Evolutionary conservation across 2,329 filamentous ascomycete species (phyloP), one percentile per base, ranked within the genome.

Genomic region (Aspergillus tanneri): DNA sequence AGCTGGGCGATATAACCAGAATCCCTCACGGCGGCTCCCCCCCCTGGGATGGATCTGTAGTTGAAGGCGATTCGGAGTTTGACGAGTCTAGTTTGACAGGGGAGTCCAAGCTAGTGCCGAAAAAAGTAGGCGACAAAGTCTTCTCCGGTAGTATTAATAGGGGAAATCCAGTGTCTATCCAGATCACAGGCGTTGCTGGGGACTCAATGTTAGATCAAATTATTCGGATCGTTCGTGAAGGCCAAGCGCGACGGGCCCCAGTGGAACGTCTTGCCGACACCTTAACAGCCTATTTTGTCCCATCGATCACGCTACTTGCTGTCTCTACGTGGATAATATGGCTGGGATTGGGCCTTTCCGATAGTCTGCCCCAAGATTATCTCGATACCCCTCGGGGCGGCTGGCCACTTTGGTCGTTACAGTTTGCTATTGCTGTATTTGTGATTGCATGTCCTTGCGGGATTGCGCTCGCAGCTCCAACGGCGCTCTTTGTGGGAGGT

Each of bases 51-150:
- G 91, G 91, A 6, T 65, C 71, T 3, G 61, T 95, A 14, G 58
- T 77, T 8, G 62, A 62, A 2, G 69, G 71, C 2, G 84, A 81
- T 41, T 83, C 81, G 34, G 79, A 75, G 41, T 95, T 96, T 61
- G 90, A 96, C 62, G 92, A 97, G 67, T 91, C 90, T 8, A 95
- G 90, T 52, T 76, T 97, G 51, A 96, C 92, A 1, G 75, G 75
- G 47, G 75, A 78, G 61, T 76, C 75, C 0, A 69, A 62, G 43
- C 72, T 73, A 7, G 72, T 75, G 19, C 64, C 60, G 37, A 78
- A 77, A 57, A 49, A 50, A 3, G 50, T 50, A 1, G 72, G 67
- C 2, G 74, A 77, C 35, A 61, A 66, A 43, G 69, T 77, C 5
- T 76, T 68, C 43, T 70, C 73, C 2, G 75, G 75, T 4, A 74